phyloP scores from a whole-genome alignment of 2,329 filamentous ascomycete genomes.

The Penicillium sp. region DNA sequence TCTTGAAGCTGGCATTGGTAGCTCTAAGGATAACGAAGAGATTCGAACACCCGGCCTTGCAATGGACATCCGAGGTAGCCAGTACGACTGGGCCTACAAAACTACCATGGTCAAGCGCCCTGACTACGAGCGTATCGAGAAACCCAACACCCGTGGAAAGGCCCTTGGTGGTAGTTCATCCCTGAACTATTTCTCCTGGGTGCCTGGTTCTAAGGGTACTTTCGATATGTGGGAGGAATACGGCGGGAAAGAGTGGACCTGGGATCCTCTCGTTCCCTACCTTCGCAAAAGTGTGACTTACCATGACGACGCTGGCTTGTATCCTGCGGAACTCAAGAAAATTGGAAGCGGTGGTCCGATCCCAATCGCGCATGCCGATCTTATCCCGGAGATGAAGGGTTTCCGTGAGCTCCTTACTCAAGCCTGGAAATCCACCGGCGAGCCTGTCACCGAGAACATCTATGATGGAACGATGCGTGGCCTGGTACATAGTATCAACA shows the following conservation, averaged over 20 bases:
- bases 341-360: constrained; percentile 56
- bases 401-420: constrained; percentile 49
- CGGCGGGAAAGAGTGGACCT: constrained; percentile 56
- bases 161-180: constrained; percentile 59
- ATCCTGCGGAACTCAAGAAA: constrained; percentile 50
- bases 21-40: constrained; percentile 52
- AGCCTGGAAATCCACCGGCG: constrained; percentile 57
- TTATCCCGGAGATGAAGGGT: constrained; percentile 53
- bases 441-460: constrained; percentile 55
- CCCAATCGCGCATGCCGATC: constrained; percentile 56
- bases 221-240: constrained; percentile 55
- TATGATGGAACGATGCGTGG: constrained; percentile 58
- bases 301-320: constrained; percentile 55
- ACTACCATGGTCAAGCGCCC: constrained; percentile 57
- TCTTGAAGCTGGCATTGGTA: constrained; percentile 40
- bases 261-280: constrained; percentile 53
- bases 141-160: constrained; percentile 39
- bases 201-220: constrained; percentile 58
- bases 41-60: constrained; percentile 60
- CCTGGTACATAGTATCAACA: constrained; percentile 55
- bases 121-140: constrained; percentile 60
- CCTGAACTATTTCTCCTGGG: constrained; percentile 66
- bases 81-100: constrained; percentile 64
- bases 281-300: constrained; percentile 59
- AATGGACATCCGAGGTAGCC: constrained; percentile 56